Percentiles rank a stretch among this genome's conserved stretches.
phyloP scores from a whole-genome alignment of 768 basidiomycete genomes.

The Termitomyces sp. region DNA sequence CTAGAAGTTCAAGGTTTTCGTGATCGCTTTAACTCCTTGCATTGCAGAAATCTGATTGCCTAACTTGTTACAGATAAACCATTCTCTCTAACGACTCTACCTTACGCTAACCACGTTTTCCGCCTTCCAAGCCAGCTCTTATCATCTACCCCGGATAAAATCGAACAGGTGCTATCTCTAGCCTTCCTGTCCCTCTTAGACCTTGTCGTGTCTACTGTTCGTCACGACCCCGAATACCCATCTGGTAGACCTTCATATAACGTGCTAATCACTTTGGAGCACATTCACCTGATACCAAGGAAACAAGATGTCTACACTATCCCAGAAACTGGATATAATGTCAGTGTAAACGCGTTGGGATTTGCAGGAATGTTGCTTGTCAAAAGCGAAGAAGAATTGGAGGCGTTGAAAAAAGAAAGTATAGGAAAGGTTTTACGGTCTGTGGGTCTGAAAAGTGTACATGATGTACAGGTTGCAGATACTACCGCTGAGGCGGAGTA shows the following conservation, averaged over 20 bases:
- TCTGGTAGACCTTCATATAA: slow-evolving; percentile 76
- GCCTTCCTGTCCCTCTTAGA: slow-evolving; percentile 76
- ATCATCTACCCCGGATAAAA: slow-evolving; percentile 34
- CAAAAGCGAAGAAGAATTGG: slow-evolving; percentile 75
- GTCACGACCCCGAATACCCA: slow-evolving; percentile 62
- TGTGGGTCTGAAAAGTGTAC: slow-evolving; percentile 65
- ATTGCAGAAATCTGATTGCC: not conserved
- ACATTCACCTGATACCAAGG: slow-evolving; percentile 86
- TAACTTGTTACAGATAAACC: slow-evolving; percentile 53
- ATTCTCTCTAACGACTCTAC: slow-evolving; percentile 61
- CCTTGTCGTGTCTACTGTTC: slow-evolving; percentile 68
- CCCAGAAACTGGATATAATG: slow-evolving; percentile 44
- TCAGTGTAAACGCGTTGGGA: slow-evolving; percentile 84
- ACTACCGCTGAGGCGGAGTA: slow-evolving; percentile 21
- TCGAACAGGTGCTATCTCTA: slow-evolving; percentile 49
- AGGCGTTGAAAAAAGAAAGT: slow-evolving; percentile 61
- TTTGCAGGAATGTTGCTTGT: slow-evolving; percentile 89
- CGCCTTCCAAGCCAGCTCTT: slow-evolving; percentile 49
- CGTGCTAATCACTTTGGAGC: slow-evolving; percentile 74
- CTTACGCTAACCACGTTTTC: slow-evolving; percentile 80
- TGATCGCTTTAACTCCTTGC: not conserved
- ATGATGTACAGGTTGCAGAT: slow-evolving; percentile 60
- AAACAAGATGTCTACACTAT: slow-evolving; percentile 56
- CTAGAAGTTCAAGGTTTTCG: slow-evolving; percentile 56
- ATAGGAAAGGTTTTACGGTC: slow-evolving; percentile 58